Evolutionary conservation across 2,329 filamentous ascomycete species (phyloP).

Genomic region (Teratosphaeriaceae sp.): DNA sequence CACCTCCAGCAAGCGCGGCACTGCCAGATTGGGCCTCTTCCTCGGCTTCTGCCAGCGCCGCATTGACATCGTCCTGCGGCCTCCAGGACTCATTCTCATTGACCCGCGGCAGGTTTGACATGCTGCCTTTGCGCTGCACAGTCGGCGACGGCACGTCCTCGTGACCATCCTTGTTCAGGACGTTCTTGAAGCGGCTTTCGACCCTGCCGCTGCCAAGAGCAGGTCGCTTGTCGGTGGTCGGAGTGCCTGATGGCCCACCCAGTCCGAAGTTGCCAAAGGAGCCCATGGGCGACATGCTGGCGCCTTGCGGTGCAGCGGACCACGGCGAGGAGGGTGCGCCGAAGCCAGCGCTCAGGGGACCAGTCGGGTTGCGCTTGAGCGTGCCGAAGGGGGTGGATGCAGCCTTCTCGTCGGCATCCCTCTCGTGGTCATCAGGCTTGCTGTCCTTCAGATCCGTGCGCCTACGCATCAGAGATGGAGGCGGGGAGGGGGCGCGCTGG

Average conservation of each 20-base stretch:
- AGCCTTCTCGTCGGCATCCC: constrained; percentile 31
- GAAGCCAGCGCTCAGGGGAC: constrained; percentile 45
- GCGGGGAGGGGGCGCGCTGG: constrained; percentile 52
- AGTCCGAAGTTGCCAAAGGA: constrained; percentile 89
- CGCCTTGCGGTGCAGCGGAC: constrained; percentile 52
- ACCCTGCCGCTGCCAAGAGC: constrained; percentile 60
- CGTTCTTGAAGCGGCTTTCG: constrained; percentile 78
- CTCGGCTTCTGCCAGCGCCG: constrained; percentile 55
- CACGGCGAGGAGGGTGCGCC: constrained; percentile 49
- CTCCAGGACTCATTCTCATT: constrained; percentile 49
- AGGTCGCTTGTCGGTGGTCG: constrained; percentile 68
- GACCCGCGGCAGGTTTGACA: constrained; percentile 48
- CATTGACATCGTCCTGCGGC: constrained; percentile 17
- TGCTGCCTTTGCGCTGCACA: constrained; percentile 50
- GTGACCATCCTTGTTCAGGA: constrained; percentile 70
- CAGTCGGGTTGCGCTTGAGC: constrained; percentile 51
- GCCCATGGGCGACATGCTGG: constrained; percentile 66
- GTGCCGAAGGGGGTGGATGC: constrained; percentile 41
- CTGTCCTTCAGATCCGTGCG: constrained; percentile 56
- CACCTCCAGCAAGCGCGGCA: constrained; percentile 67
- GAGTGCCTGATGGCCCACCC: constrained; percentile 36
- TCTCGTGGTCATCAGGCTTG: constrained; percentile 25
- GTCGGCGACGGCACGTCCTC: constrained; percentile 48
- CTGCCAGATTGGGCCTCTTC: constrained; percentile 60
- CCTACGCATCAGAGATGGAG: constrained; percentile 53